Conservation (phyloP, 163 green algal species). For the Smithsoniella earleae region DNA sequence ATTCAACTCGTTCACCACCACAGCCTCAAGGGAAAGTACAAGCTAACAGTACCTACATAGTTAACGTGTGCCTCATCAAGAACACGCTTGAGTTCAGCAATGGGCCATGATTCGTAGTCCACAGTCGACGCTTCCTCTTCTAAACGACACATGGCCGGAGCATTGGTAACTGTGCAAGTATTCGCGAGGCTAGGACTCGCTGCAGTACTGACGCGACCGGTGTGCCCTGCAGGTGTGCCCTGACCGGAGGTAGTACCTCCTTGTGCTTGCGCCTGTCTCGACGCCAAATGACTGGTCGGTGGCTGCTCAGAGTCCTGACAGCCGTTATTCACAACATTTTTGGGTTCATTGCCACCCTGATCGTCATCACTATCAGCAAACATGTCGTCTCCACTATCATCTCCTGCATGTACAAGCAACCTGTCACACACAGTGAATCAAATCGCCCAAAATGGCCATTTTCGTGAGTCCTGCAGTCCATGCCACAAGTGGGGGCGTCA, state of each 20-base stretch:
- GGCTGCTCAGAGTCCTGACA: neutral
- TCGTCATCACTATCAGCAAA: slow-evolving; percentile 22
- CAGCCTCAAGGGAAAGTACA: neutral
- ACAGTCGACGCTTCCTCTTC: too few relatives aligned
- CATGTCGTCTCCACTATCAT: slow-evolving; percentile 17
- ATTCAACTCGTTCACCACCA: neutral
- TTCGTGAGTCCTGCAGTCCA: too few relatives aligned
- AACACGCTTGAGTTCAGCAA: neutral
- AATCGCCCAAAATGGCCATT: too few relatives aligned
- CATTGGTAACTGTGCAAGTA: too few relatives aligned
- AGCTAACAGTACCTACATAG: neutral
- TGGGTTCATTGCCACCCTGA: neutral
- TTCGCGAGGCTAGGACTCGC: too few relatives aligned
- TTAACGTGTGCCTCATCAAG: neutral
- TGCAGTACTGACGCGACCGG: neutral
- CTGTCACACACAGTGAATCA: neutral
- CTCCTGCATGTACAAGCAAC: neutral
- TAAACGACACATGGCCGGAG: too few relatives aligned
- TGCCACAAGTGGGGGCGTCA: too few relatives aligned
- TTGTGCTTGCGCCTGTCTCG: too few relatives aligned
- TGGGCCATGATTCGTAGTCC: neutral
- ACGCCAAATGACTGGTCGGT: too few relatives aligned
- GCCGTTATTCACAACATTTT: neutral
- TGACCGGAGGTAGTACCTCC: neutral
- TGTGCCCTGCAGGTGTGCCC: neutral